These are phyloP conservation scores for Rhytidhysteron rufulum DNA, from an alignment of 2,329 filamentous ascomycete species.

Conservation along the genomic window DNA sequence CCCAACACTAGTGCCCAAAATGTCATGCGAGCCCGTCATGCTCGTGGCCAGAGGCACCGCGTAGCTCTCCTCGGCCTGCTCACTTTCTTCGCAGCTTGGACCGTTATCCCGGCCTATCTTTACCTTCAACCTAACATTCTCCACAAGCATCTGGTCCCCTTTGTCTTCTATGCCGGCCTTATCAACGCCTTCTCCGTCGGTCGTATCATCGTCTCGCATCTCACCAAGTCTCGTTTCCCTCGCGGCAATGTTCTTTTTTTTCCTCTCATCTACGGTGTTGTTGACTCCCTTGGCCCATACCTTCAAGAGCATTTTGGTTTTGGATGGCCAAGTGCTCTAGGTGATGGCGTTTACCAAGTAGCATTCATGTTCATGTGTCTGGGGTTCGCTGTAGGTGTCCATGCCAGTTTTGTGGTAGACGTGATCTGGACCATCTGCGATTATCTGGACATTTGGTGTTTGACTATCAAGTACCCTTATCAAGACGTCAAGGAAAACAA, in stretches of 20 bases:
- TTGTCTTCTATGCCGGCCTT: slow-evolving; percentile 81
- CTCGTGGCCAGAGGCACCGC: slow-evolving; percentile 67
- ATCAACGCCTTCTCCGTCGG: slow-evolving; percentile 94
- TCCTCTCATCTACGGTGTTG: slow-evolving; percentile 72
- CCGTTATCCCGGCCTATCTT: slow-evolving; percentile 72
- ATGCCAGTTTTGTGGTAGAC: slow-evolving; percentile 94
- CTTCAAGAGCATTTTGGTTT: slow-evolving; percentile 49
- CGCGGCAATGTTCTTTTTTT: slow-evolving; percentile 82
- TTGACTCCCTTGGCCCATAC: slow-evolving; percentile 75
- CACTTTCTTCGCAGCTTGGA: slow-evolving; percentile 78
- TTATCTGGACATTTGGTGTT: slow-evolving; percentile 96
- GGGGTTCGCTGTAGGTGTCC: slow-evolving; percentile 81
- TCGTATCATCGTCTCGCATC: slow-evolving; percentile 90
- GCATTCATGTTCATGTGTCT: slow-evolving; percentile 87
- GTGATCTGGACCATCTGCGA: slow-evolving; percentile 98
- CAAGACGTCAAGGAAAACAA: slow-evolving; percentile 36
- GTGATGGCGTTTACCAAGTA: slow-evolving; percentile 75
- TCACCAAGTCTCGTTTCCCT: slow-evolving; percentile 83
- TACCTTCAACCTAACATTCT: slow-evolving; percentile 82
- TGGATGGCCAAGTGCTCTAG: slow-evolving; percentile 39
- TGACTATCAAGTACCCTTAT: slow-evolving; percentile 87
- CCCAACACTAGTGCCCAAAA: slow-evolving; percentile 61
- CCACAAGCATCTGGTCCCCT: slow-evolving; percentile 79
- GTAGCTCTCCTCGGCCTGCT: slow-evolving; percentile 76
- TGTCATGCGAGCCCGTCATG: slow-evolving; percentile 76